Conservation (phyloP, 805 yeast genomes). For the Candida maesae region DNA sequence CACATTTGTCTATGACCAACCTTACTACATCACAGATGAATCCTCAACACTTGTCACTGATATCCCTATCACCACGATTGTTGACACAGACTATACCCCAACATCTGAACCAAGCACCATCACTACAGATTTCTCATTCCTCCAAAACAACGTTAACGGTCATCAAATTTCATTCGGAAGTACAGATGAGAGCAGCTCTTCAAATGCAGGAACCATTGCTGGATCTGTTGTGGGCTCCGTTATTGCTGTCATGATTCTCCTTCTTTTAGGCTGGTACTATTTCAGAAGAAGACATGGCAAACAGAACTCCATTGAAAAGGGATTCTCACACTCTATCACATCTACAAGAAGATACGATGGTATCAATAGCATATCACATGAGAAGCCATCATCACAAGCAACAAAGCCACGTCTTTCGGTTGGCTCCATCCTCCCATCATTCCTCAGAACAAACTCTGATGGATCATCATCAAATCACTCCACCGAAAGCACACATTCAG, state of each 20-base stretch:
- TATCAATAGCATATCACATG: neutral
- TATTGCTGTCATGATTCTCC: constrained; percentile 15
- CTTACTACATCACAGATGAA: constrained; percentile 17
- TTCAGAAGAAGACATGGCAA: constrained; percentile 10
- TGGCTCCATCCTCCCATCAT: constrained; percentile 10
- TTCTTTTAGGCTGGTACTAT: constrained; percentile 17
- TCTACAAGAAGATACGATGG: constrained; percentile 25
- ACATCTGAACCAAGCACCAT: constrained; percentile 5
- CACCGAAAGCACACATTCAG: constrained; percentile 5
- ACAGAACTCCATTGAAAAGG: constrained; percentile 13
- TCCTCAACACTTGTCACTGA: constrained; percentile 20
- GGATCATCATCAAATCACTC: constrained; percentile 8
- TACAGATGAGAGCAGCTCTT: neutral
- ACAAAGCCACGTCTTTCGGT: neutral
- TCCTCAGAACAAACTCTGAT: constrained; percentile 4
- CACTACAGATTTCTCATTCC: constrained; percentile 22
- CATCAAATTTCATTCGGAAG: neutral
- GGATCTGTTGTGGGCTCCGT: constrained; percentile 29
- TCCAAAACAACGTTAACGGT: constrained; percentile 7
- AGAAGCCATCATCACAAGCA: neutral
- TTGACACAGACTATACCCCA: constrained; percentile 4
- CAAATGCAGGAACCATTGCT: constrained; percentile 16
- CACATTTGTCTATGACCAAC: constrained; percentile 21
- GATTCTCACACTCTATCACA: constrained; percentile 25
- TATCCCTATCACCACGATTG: constrained; percentile 16